A percentile compares a stretch with the other conserved stretches of the same genome.
These are phyloP conservation scores for Albatrellus sp. DNA, from an alignment of 1,284 basidiomycete genomes.

Conservation along the genomic window DNA sequence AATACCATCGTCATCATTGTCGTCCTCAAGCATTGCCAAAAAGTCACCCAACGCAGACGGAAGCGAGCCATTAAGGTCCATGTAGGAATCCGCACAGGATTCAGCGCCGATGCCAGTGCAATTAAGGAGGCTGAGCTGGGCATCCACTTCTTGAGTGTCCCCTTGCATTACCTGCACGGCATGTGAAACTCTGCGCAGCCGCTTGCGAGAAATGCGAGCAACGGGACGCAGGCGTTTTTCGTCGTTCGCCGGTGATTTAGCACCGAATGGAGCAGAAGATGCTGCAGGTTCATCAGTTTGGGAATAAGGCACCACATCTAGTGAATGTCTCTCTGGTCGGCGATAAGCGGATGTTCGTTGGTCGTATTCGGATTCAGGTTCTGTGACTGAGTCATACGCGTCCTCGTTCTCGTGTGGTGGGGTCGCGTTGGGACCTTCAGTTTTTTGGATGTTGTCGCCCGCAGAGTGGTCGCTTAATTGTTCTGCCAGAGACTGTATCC, in stretches of 20 bases:
- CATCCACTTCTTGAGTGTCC: too few relatives aligned
- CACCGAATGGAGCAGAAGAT: too few relatives aligned
- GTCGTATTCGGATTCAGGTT: neutral
- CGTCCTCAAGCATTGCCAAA: neutral
- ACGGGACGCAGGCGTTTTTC: too few relatives aligned
- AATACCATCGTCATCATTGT: neutral
- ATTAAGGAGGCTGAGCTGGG: too few relatives aligned
- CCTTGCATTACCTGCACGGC: too few relatives aligned
- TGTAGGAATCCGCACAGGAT: neutral
- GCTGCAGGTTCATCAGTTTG: too few relatives aligned
- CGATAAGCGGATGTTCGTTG: neutral
- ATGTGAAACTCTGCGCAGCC: too few relatives aligned
- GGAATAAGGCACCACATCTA: neutral
- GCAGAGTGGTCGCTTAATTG: neutral
- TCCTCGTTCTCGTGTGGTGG: neutral
- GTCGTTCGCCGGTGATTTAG: too few relatives aligned
- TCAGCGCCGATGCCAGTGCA: too few relatives aligned
- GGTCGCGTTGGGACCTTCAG: too few relatives aligned
- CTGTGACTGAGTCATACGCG: neutral
- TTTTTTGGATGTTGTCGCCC: neutral
- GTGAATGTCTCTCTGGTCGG: neutral
- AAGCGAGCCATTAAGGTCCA: neutral
- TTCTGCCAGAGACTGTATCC: too few relatives aligned
- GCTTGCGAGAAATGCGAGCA: too few relatives aligned
- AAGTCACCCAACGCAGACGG: conserved; percentile 1